Evolutionary conservation across 1,284 basidiomycete species (phyloP).

Genomic region (Ganoderma boninense): DNA sequence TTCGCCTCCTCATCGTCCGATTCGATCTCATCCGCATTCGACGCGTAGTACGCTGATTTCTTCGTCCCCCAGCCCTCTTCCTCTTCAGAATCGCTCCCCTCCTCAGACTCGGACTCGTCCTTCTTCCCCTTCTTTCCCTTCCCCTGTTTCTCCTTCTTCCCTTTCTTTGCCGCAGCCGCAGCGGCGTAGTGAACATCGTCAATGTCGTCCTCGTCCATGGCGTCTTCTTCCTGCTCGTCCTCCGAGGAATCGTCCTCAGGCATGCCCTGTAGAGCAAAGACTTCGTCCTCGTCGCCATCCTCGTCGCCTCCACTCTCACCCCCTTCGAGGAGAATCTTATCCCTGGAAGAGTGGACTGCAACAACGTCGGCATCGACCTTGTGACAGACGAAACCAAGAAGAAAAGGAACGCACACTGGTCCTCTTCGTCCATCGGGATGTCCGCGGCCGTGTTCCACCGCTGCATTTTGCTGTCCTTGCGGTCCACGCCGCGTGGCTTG

Average conservation of each 20-base stretch:
- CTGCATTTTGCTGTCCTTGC: constrained; percentile 58
- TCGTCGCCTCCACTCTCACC: constrained; percentile 51
- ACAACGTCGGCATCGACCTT: not conserved
- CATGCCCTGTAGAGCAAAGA: constrained; percentile 71
- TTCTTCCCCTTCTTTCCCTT: constrained; percentile 47
- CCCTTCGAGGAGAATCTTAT: constrained; percentile 82
- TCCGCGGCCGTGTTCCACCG: constrained; percentile 73
- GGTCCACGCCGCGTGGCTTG: constrained; percentile 58
- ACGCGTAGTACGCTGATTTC: constrained; percentile 85
- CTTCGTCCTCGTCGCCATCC: constrained; percentile 72
- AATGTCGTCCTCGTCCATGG: constrained; percentile 49
- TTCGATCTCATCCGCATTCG: constrained; percentile 81
- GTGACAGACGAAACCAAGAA: not conserved
- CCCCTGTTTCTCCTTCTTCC: constrained; percentile 49
- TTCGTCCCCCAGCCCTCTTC: constrained; percentile 83
- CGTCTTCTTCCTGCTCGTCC: constrained; percentile 53
- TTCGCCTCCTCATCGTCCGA: constrained; percentile 88
- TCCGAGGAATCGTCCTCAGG: constrained; percentile 51
- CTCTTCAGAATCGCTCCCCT: constrained; percentile 53
- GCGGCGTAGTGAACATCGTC: constrained; percentile 40
- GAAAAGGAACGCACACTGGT: constrained; percentile 64
- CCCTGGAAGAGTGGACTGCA: constrained; percentile 73
- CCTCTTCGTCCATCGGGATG: constrained; percentile 79
- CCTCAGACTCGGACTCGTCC: constrained; percentile 41
- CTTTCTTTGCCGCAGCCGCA: constrained; percentile 39